Percentiles rank a stretch among this genome's conserved stretches.
These are phyloP conservation scores for Yamadazyma sp. DNA, from an alignment of 1,139 yeast genomes.

Conservation along the genomic window DNA sequence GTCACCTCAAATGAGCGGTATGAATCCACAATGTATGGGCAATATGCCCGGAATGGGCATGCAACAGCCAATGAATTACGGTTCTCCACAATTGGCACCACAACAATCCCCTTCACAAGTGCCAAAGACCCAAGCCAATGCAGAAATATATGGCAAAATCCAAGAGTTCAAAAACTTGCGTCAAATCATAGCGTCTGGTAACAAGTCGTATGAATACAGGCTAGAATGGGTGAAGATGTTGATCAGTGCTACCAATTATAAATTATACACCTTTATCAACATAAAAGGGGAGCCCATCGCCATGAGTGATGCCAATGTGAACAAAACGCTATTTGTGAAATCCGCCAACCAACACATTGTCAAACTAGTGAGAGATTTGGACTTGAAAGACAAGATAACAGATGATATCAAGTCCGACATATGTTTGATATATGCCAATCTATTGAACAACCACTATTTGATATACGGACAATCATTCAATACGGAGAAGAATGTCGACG, in stretches of 20 bases:
- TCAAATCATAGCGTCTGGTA: conserved; percentile 41
- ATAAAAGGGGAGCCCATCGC: conserved; percentile 45
- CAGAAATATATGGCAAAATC: conserved; percentile 30
- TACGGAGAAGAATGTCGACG: conserved; percentile 28
- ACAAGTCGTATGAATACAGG: conserved; percentile 43
- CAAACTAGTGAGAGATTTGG: conserved; percentile 38
- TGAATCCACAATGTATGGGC: not conserved
- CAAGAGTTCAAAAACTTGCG: conserved; percentile 39
- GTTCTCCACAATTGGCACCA: conserved; percentile 1
- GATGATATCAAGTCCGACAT: conserved; percentile 28
- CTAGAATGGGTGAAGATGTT: conserved; percentile 48
- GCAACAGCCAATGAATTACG: conserved; percentile 1
- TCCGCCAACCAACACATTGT: conserved; percentile 41
- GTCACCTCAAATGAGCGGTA: conserved; percentile 4
- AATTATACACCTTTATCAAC: conserved; percentile 42
- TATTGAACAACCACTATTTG: conserved; percentile 37
- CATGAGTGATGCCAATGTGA: conserved; percentile 30
- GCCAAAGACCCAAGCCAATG: conserved; percentile 9
- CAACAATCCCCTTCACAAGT: not conserved
- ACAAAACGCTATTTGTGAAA: conserved; percentile 39
- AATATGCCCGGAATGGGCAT: conserved; percentile 5
- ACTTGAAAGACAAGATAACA: conserved; percentile 19
- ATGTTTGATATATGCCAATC: conserved; percentile 40
- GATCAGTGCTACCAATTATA: conserved; percentile 40
- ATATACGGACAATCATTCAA: conserved; percentile 40